These are phyloP conservation scores for Neonectria punicea DNA, from an alignment of 2,329 filamentous ascomycete genomes.

Conservation along the genomic window DNA sequence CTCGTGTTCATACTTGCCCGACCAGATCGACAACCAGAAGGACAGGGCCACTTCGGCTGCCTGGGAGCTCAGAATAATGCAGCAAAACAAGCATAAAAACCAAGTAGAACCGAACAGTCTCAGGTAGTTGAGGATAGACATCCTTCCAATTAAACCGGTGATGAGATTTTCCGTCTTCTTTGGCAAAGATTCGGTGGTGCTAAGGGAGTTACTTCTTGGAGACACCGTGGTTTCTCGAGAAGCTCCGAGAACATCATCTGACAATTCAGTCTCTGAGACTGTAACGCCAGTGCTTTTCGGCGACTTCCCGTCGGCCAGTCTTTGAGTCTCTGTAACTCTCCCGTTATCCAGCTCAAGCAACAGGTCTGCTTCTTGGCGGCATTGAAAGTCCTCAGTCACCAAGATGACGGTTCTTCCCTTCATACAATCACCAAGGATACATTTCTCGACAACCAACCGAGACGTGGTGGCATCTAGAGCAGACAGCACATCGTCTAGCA, in stretches of 20 bases:
- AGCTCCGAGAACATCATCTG: neutral
- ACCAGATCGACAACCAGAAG: constrained; percentile 18
- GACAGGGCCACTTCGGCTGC: neutral
- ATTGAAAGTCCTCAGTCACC: constrained; percentile 3
- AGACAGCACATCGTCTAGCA: constrained; percentile 82
- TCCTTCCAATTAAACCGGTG: constrained; percentile 2
- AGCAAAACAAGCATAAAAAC: neutral
- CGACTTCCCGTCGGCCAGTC: neutral
- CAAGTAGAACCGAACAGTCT: neutral
- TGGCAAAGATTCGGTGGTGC: neutral
- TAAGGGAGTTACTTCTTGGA: neutral
- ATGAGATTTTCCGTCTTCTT: neutral
- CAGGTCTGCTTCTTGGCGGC: neutral
- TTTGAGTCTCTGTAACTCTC: neutral
- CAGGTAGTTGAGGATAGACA: constrained; percentile 11
- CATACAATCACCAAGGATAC: constrained; percentile 13
- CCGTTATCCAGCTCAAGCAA: neutral
- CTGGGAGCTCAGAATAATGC: neutral
- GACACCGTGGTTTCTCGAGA: neutral
- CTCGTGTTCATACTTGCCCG: neutral
- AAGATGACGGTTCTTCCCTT: neutral
- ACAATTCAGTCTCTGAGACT: neutral
- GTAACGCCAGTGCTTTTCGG: neutral
- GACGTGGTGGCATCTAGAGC: constrained; percentile 68
- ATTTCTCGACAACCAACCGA: constrained; percentile 5